Percentiles rank a stretch among this genome's conserved stretches.
Conservation (phyloP, 202 grass and related monocot genomes). For the Hordeum pubiflorum region DNA sequence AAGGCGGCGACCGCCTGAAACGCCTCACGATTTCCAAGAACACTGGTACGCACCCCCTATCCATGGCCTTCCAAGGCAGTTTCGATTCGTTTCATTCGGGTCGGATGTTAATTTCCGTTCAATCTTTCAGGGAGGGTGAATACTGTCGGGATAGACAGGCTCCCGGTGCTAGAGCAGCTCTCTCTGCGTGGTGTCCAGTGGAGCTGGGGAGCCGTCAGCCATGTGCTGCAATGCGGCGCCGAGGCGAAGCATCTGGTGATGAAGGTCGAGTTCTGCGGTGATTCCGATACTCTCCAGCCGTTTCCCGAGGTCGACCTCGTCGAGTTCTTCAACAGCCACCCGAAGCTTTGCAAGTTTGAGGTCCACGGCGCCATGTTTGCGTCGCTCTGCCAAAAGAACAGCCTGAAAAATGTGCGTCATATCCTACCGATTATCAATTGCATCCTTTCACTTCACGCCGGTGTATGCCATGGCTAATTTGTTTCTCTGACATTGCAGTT, state of each 20-base stretch:
- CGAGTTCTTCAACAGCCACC: slow-evolving; percentile 75
- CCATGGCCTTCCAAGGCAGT: neutral
- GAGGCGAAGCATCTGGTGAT: slow-evolving; percentile 76
- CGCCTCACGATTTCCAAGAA: slow-evolving; percentile 66
- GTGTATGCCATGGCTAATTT: neutral
- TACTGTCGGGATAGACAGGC: slow-evolving; percentile 51
- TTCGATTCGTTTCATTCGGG: neutral
- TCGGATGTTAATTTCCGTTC: neutral
- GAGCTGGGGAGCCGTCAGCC: slow-evolving; percentile 70
- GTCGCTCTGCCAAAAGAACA: slow-evolving; percentile 87
- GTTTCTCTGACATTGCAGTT: slow-evolving; percentile 43
- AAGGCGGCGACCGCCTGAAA: slow-evolving; percentile 33
- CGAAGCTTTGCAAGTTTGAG: slow-evolving; percentile 68
- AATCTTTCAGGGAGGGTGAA: slow-evolving; percentile 39
- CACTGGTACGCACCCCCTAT: slow-evolving; percentile 32
- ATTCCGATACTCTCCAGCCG: slow-evolving; percentile 53
- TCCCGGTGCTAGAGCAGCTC: slow-evolving; percentile 47
- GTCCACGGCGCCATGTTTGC: slow-evolving; percentile 92
- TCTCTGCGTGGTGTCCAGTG: slow-evolving; percentile 80
- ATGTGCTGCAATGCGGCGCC: slow-evolving; percentile 43
- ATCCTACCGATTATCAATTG: neutral
- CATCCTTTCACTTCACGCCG: neutral
- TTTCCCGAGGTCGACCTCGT: slow-evolving; percentile 86
- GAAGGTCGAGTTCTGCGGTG: slow-evolving; percentile 90
- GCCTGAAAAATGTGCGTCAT: slow-evolving; percentile 61